Evolutionary conservation across 495 filamentous ascomycete genomes (phyloP).

Genomic region (Oidiodendron maius): DNA sequence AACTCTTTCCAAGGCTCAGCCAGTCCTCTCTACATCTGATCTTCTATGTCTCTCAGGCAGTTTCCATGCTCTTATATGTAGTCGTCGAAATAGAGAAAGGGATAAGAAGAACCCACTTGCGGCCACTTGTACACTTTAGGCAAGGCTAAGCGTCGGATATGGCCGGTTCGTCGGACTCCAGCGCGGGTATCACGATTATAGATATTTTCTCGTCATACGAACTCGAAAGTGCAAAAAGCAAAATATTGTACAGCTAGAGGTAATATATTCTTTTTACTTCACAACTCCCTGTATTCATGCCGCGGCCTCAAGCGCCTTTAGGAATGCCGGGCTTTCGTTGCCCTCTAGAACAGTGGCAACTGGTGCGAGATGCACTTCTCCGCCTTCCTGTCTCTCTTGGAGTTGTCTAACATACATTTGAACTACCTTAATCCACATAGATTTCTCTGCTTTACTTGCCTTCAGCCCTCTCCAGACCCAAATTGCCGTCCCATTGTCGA

Average conservation of each 20-base stretch:
- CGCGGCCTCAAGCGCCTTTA: not conserved
- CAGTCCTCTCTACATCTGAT: not conserved
- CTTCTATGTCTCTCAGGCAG: not conserved
- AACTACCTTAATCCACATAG: conserved; percentile 50
- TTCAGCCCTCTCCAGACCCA: conserved; percentile 57
- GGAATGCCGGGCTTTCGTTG: conserved; percentile 45
- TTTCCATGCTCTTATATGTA: not conserved
- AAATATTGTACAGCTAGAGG: no score
- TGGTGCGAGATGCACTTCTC: conserved; percentile 36
- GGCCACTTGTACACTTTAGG: conserved; percentile 1
- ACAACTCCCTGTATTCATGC: no score
- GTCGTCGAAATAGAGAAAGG: no score
- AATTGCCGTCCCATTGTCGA: conserved; percentile 42
- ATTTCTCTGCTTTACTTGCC: conserved; percentile 48
- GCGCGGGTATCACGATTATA: no score
- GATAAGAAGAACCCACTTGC: not conserved
- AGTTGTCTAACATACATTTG: conserved; percentile 47
- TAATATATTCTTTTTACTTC: no score
- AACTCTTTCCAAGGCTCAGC: not conserved
- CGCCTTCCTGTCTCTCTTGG: conserved; percentile 30
- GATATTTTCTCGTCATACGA: no score
- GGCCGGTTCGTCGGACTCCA: not conserved
- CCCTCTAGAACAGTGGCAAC: conserved; percentile 49
- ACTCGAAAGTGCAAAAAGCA: no score
- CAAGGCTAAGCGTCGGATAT: conserved; percentile 6